Base-by-base conservation (phyloP, 73 alveolate species). In the Stentor roeselii region DNA sequence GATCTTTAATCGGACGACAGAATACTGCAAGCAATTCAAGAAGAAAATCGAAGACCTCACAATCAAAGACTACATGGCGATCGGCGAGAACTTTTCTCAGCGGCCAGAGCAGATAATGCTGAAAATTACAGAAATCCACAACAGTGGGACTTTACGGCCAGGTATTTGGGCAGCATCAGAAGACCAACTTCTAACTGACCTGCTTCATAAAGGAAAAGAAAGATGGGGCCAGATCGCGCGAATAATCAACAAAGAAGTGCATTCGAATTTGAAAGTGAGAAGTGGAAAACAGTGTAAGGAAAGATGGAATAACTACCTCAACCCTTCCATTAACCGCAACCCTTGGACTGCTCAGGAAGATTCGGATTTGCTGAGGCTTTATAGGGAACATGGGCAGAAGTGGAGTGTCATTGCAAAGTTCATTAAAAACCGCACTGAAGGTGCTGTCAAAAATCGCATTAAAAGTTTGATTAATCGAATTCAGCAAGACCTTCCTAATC, bases 381-480 rank as follows among this genome's bases (percentile, higher is more conserved):
- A 58, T 31, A 58, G 27, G 27, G 27, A n/a, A 21, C 27, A 21
- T 58, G 74, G 74, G 35, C 15, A 58, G 15, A 58, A 58, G 27
- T 58, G 74, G 27, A 58, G 35, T 2, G 35, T 58, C 74, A 58
- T 58, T 21, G 74, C 27, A 58, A 58, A 58, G 27, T n/a, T 31
- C 15, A 58, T 58, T 21, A n/a, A n/a, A 58, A 58, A 58, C 2
- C 15, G 74, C 15, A 58, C 74, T 58, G 74, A 58, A 58, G 27
- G 74, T 58, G 74, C 74, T 58, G 74, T 58, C 74, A 58, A 58
- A 58, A 58, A 58, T 58, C 74, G 74, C 27, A 31, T 58, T n/a
- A 58, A 58, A 58, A 21, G 35, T n/a, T 31, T 58, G 74, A 58
- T 58, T n/a, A 58, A 58, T 58, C 15, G 27, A 58, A 31, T 31